These are phyloP conservation scores for Flaveria robusta DNA, from an alignment of 129 eudicot genomes.

Conservation along the genomic window DNA sequence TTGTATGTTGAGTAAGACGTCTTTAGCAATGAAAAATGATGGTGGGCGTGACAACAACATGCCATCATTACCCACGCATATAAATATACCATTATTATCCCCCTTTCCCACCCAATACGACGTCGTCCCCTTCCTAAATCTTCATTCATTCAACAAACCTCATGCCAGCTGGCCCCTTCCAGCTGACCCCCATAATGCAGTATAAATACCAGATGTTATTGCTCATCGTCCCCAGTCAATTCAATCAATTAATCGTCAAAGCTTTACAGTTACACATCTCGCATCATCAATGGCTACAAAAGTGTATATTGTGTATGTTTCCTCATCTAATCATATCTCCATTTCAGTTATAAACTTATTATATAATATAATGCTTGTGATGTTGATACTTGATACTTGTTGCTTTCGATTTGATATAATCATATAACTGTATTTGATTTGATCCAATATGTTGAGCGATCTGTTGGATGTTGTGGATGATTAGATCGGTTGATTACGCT, in stretches of 20 bases:
- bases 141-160: conserved; percentile 14
- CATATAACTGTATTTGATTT: conserved; percentile 15
- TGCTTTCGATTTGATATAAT: conserved; percentile 19
- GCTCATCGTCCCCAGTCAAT: conserved; percentile 36
- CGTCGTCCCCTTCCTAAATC: not conserved
- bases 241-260: conserved; percentile 41
- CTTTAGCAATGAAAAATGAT: conserved; percentile 34
- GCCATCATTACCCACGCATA: conserved; percentile 40
- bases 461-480: conserved; percentile 8
- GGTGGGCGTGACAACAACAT: conserved; percentile 51
- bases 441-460: not conserved
- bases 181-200: conserved; percentile 12
- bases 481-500: conserved; percentile 13
- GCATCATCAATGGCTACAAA: conserved; percentile 42
- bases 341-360: not conserved
- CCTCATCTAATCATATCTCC: not conserved
- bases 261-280: conserved; percentile 4
- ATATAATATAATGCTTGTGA: not conserved
- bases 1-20: conserved; percentile 9
- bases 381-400: conserved; percentile 4
- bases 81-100: not conserved
- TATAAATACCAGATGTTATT: conserved; percentile 39
- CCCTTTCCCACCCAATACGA: conserved; percentile 24
- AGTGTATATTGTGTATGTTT: conserved; percentile 45
- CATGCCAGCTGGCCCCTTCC: conserved; percentile 39